Base-by-base conservation (phyloP, 2,329 filamentous ascomycete species). In the Fusarium sororula region DNA sequence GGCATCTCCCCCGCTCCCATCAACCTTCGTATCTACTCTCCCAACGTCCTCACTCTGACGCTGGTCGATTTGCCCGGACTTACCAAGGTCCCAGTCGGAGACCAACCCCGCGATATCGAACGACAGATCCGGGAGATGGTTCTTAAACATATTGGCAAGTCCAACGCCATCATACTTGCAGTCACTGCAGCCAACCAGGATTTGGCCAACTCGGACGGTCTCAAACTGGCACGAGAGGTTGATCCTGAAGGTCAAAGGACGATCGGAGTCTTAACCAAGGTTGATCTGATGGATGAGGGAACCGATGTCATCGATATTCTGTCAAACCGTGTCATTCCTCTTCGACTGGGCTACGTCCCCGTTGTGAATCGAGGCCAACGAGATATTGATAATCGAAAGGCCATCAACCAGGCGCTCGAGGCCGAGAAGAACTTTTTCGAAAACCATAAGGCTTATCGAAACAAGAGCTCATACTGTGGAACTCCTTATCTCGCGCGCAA, bases 291-390 rank as follows among this genome's bases (percentile, higher is more conserved):
- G 96, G 96, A 99, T 83, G 94, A 98, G 32, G 96, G 96, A 63
- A 99, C 96, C 60, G 96, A 99, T 80, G 96, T 98, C 47, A 96
- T 99, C 76, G 96, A 99, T 84, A 99, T 99, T 86, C 88, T 99
- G 80, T 97, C 96, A 75, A 97, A 97, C 68, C 93, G 96, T 79
- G 97, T 99, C 82, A 99, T 99, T 82, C 96, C 96, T 44, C 87
- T 99, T 78, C 91, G 96, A 72, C 86, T 99, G 77, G 96, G 96
- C 77, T 99, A 99, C 81, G 94, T 99, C 28, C 96, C 96, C 24
- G 96, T 99, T 24, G 96, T 99, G 81, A 99, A 99, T 87, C 90
- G 96, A 85, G 96, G 96, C 55, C 96, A 99, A 85, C 91, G 96
- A 78, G 96, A 99, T 83, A 99, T 99, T 80, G 96, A 99, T 86